Evolutionary conservation across 2,329 filamentous ascomycete genomes (phyloP).

Genomic region (Pseudomassariella vexata): DNA sequence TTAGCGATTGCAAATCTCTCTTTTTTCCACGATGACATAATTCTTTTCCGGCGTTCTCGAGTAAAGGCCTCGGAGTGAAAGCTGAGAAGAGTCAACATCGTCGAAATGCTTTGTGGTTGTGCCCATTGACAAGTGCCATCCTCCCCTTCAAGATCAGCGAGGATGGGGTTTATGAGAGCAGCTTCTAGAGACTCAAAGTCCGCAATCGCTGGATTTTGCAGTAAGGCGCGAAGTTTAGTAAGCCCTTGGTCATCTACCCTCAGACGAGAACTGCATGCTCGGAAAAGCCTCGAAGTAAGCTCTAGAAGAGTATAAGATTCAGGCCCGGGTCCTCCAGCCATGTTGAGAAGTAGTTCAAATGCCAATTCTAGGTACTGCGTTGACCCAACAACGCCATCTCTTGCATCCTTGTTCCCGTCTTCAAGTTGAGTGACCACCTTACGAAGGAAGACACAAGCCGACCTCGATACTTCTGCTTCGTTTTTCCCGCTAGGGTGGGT

Average conservation of each 20-base stretch:
- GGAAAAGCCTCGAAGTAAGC: too few species aligned
- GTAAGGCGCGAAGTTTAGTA: too few species aligned
- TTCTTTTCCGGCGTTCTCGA: slow-evolving; percentile 23
- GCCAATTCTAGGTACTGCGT: slow-evolving; percentile 16
- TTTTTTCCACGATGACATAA: slow-evolving; percentile 25
- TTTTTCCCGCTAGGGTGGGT: slow-evolving; percentile 20
- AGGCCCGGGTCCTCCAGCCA: too few species aligned
- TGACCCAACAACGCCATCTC: too few species aligned
- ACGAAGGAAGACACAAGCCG: slow-evolving; percentile 16
- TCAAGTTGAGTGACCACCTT: slow-evolving; percentile 15
- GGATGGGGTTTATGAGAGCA: slow-evolving; percentile 14
- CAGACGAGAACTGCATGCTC: too few species aligned
- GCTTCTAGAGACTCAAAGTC: slow-evolving; percentile 17
- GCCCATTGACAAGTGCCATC: slow-evolving; percentile 17
- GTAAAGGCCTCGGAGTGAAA: slow-evolving; percentile 21
- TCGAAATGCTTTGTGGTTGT: slow-evolving; percentile 13
- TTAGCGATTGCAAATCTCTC: slow-evolving; percentile 14
- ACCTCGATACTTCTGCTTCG: slow-evolving; percentile 16
- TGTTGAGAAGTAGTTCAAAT: slow-evolving; percentile 18
- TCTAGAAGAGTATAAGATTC: too few species aligned
- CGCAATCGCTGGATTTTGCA: too few species aligned
- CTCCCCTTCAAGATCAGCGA: slow-evolving; percentile 16
- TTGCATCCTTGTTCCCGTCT: slow-evolving; percentile 7
- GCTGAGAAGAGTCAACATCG: slow-evolving; percentile 16
- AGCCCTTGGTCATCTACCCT: too few species aligned